Percentiles rank a stretch among this genome's conserved stretches.
phyloP scores from a whole-genome alignment of 164 flowering plant genomes.

The Vitis rupestris region DNA sequence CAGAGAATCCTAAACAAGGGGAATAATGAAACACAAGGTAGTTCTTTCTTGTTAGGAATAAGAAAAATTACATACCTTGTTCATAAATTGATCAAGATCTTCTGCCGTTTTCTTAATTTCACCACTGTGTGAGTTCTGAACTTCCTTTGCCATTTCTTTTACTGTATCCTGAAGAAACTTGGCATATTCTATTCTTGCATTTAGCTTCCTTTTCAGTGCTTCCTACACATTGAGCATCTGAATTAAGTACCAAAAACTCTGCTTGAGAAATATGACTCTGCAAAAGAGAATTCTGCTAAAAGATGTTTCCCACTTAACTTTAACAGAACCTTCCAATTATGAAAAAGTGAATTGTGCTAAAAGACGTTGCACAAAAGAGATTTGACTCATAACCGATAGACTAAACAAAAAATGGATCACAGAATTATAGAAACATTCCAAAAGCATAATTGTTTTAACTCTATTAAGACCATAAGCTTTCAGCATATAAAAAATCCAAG shows the following conservation, averaged over 20 bases:
- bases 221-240: slow-evolving; percentile 49
- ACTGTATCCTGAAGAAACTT: slow-evolving; percentile 96
- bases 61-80: slow-evolving; percentile 38
- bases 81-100: slow-evolving; percentile 88
- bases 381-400: no score
- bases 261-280: no score
- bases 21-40: neutral
- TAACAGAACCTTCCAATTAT: no score
- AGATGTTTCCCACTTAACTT: no score
- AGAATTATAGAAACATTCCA: no score
- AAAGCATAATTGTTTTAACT: no score
- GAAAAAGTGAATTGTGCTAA: no score
- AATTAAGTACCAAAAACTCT: neutral
- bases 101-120: slow-evolving; percentile 88
- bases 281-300: no score
- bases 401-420: no score
- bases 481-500: no score
- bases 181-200: slow-evolving; percentile 93
- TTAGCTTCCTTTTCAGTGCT: slow-evolving; percentile 79
- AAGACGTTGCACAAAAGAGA: no score
- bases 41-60: neutral
- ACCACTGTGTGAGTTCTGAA: slow-evolving; percentile 81
- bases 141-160: slow-evolving; percentile 98
- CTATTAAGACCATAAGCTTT: no score
- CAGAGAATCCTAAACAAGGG: neutral